Evolutionary conservation across 306 rosid species (phyloP).

Genomic region (Corylus americana): DNA sequence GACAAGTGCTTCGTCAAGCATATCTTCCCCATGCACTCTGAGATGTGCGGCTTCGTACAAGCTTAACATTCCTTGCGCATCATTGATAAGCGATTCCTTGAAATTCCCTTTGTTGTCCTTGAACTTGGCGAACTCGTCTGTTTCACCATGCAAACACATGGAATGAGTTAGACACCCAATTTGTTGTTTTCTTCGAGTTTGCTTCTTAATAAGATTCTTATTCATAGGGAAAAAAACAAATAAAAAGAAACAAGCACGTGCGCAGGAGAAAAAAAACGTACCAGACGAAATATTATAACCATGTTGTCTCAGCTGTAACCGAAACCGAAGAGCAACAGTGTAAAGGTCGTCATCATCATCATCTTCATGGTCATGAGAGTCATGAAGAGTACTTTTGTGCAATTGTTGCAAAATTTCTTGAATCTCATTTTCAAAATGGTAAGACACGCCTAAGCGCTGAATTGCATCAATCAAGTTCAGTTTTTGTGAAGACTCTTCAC

Average conservation of each 20-base stretch:
- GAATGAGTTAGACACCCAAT: neutral
- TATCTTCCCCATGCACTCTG: neutral
- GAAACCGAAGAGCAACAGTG: constrained; percentile 36
- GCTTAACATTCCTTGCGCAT: neutral
- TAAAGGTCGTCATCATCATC: constrained; percentile 17
- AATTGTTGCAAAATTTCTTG: constrained; percentile 18
- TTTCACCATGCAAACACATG: neutral
- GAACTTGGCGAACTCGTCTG: constrained; percentile 3
- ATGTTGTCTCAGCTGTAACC: constrained; percentile 13
- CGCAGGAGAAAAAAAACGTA: neutral
- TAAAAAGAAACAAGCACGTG: too few relatives aligned
- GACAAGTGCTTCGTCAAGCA: constrained; percentile 19
- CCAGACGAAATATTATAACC: neutral
- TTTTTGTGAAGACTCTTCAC: neutral
- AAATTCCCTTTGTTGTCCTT: neutral
- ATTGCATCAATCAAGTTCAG: constrained; percentile 29
- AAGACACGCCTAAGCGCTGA: constrained; percentile 39
- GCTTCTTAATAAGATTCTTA: too few relatives aligned
- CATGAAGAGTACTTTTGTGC: neutral
- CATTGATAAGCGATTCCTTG: neutral
- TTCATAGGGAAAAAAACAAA: too few relatives aligned
- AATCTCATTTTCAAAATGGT: constrained; percentile 40
- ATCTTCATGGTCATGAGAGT: too few relatives aligned
- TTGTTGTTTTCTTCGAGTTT: too few relatives aligned
- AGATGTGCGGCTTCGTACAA: constrained; percentile 16